Evolutionary conservation across 2,329 filamentous ascomycete genomes (phyloP).

Genomic region (Corniculantispora saksenae): DNA sequence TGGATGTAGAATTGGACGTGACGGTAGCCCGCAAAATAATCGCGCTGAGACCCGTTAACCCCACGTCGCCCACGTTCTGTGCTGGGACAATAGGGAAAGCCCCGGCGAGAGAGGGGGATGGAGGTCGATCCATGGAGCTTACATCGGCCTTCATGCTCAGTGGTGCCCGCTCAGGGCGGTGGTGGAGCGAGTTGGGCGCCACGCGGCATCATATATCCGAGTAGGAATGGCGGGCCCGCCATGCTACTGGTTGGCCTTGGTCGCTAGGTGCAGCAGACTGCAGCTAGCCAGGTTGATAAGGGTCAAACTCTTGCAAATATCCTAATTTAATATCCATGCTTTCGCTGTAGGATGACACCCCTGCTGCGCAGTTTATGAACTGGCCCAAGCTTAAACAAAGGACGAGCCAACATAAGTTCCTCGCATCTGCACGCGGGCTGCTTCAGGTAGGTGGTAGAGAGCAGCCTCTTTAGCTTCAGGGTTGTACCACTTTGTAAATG

Average conservation of each 20-base stretch:
- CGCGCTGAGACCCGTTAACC: not conserved
- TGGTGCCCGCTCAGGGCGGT: slow-evolving; percentile 10
- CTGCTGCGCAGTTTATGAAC: not conserved
- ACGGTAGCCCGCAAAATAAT: not conserved
- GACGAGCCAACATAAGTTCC: slow-evolving; percentile 1
- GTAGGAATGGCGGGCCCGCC: not conserved
- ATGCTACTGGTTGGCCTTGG: not conserved
- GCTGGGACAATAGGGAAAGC: not conserved
- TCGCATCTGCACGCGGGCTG: not conserved
- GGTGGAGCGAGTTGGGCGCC: slow-evolving; percentile 8
- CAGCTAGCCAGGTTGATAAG: not conserved
- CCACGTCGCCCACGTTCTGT: not conserved
- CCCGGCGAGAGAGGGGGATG: not conserved
- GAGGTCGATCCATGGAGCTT: not conserved
- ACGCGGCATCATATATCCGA: slow-evolving; percentile 17
- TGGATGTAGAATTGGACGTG: not conserved
- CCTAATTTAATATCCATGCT: not conserved
- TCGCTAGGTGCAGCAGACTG: no score
- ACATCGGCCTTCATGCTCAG: slow-evolving; percentile 2
- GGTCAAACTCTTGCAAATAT: not conserved
- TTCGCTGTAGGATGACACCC: not conserved
- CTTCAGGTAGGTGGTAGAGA: not conserved
- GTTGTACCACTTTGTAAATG: not conserved
- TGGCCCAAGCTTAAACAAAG: not conserved
- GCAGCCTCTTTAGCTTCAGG: not conserved